Conservation (phyloP, 495 filamentous ascomycete species). For the Aspergillus haitiensis region DNA sequence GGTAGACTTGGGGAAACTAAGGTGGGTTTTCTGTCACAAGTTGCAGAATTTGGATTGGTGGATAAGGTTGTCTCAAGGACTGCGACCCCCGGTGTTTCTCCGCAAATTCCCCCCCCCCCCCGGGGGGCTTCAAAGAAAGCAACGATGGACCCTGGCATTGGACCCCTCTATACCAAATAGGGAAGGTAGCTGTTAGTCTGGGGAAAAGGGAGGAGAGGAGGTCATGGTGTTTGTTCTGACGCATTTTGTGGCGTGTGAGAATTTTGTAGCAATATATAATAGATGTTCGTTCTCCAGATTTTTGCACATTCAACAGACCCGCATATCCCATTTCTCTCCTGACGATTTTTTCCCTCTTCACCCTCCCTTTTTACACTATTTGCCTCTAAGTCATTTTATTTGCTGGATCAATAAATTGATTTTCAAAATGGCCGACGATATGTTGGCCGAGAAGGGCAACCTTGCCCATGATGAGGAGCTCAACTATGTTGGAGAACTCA, state of each 20-base stretch:
- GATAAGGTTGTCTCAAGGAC: not conserved
- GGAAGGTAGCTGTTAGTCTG: not conserved
- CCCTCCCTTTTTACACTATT: not conserved
- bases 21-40: not conserved
- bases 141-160: not conserved
- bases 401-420: not conserved
- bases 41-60: slow-evolving; percentile 1
- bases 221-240: not conserved
- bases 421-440: slow-evolving; percentile 11
- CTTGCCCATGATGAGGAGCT: slow-evolving; percentile 45
- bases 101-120: slow-evolving; percentile 9
- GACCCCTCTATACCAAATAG: not conserved
- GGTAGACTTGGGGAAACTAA: not conserved
- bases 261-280: not conserved
- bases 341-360: not conserved
- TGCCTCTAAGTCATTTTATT: not conserved
- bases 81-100: slow-evolving; percentile 18
- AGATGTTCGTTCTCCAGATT: not conserved
- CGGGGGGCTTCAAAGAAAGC: not conserved
- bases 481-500: slow-evolving; percentile 39
- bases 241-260: not conserved
- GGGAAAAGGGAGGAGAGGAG: not conserved
- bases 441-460: slow-evolving; percentile 32
- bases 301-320: not conserved
- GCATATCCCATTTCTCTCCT: not conserved